Evolutionary conservation across 352 stramenopile genomes (phyloP).

Genomic region (Pythium rishiriense): DNA sequence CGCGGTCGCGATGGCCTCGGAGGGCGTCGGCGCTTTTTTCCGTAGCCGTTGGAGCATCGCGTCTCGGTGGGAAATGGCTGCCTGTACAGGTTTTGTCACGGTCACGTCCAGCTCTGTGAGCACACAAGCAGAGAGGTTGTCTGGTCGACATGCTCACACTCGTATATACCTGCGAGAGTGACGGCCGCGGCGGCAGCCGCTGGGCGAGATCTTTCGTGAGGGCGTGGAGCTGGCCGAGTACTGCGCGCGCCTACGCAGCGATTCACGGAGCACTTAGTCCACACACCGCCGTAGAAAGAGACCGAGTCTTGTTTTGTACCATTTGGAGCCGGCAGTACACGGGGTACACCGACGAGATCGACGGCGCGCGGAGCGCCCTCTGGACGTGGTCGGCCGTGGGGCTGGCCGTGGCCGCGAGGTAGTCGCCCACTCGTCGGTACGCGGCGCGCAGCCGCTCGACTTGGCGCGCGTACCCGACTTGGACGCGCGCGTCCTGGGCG

Average conservation of each 20-base stretch:
- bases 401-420: conserved; percentile 36
- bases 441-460: conserved; percentile 34
- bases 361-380: conserved; percentile 30
- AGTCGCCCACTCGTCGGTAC: conserved; percentile 36
- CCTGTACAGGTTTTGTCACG: conserved; percentile 11
- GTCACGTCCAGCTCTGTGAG: not conserved
- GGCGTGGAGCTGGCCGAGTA: conserved; percentile 39
- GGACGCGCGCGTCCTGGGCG: conserved; percentile 3
- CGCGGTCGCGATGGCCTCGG: not conserved
- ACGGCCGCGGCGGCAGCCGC: conserved; percentile 32
- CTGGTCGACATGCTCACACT: too few relatives aligned
- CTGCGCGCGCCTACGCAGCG: conserved; percentile 40
- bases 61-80: conserved; percentile 40
- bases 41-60: conserved; percentile 42
- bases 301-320: conserved; percentile 22
- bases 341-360: conserved; percentile 46
- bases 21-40: conserved; percentile 26
- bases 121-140: not conserved
- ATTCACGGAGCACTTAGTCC: not conserved
- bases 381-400: conserved; percentile 31
- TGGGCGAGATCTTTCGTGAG: conserved; percentile 33
- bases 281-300: not conserved
- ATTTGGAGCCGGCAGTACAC: conserved; percentile 52
- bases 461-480: conserved; percentile 9
- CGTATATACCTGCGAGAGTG: conserved; percentile 33